These are phyloP conservation scores for Kitagawia praeruptora DNA, from an alignment of 129 eudicot genomes.

Conservation along the genomic window DNA sequence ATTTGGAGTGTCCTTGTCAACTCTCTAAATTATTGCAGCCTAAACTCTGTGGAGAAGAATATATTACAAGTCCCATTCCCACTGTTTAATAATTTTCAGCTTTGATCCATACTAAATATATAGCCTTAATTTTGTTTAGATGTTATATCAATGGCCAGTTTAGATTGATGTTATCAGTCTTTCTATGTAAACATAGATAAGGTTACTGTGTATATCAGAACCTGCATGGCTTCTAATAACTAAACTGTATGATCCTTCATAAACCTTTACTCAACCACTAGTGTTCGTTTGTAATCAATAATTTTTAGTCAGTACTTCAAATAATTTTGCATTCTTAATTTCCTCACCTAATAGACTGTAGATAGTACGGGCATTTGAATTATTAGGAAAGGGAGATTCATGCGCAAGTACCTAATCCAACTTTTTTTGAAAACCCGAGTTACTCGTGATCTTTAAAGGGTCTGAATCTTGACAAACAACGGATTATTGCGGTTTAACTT, in stretches of 20 bases:
- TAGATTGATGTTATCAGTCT: background rate
- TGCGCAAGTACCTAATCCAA: background rate
- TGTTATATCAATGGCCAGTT: background rate
- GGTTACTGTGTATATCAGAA: background rate
- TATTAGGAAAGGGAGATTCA: background rate
- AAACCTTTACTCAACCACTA: too few species aligned
- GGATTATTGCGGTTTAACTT: too few species aligned
- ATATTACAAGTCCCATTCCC: background rate
- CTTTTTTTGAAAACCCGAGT: background rate
- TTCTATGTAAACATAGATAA: background rate
- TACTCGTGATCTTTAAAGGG: too few species aligned
- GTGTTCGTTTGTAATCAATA: background rate
- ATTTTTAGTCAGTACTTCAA: background rate
- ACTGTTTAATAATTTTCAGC: background rate
- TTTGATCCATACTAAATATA: background rate
- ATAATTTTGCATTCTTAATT: background rate
- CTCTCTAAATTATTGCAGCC: background rate
- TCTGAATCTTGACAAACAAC: too few species aligned
- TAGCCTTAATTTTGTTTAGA: background rate
- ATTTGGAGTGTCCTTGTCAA: constrained; percentile 1
- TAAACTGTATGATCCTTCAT: too few species aligned
- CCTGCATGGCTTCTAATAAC: background rate
- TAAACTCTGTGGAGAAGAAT: background rate
- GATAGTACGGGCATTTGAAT: background rate
- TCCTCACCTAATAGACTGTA: background rate